phyloP scores from a whole-genome alignment of 768 basidiomycete genomes.

The Amanita jacksonii region DNA sequence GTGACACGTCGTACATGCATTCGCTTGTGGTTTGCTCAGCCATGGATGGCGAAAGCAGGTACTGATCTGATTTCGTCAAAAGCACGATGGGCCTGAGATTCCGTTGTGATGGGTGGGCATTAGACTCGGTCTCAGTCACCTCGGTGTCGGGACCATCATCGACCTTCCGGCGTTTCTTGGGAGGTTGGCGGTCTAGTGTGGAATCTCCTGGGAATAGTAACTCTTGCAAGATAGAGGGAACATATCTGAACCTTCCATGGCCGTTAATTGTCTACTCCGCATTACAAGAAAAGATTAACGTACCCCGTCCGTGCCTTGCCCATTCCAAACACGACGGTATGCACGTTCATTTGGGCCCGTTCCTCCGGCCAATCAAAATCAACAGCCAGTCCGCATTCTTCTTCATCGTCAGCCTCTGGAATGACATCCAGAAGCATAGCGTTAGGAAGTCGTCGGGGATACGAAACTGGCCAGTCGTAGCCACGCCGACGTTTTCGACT shows the following conservation, averaged over 20 bases:
- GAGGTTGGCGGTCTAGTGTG: constrained; percentile 16
- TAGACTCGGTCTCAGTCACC: background rate
- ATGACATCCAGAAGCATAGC: constrained; percentile 32
- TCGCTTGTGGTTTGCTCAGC: background rate
- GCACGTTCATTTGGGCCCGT: constrained; percentile 33
- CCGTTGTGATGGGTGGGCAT: background rate
- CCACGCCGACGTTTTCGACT: constrained; percentile 35
- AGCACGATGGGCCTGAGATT: background rate
- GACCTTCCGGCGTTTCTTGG: constrained; percentile 26
- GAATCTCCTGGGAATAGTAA: constrained; percentile 32
- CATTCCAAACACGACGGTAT: constrained; percentile 41
- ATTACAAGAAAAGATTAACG: constrained; percentile 13
- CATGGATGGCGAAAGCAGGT: constrained; percentile 1
- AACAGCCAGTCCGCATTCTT: constrained; percentile 8
- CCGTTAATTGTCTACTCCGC: background rate
- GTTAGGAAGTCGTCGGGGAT: constrained; percentile 26
- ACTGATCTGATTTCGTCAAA: background rate
- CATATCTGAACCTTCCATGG: constrained; percentile 41
- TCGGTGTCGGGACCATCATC: constrained; percentile 6
- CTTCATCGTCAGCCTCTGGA: constrained; percentile 24
- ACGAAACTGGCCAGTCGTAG: constrained; percentile 23
- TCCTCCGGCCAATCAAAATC: constrained; percentile 12
- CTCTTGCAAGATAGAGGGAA: constrained; percentile 30
- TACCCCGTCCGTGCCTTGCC: constrained; percentile 36
- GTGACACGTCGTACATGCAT: background rate